Conservation (phyloP, 148 eudicot genomes). For the Suaeda aralocaspica region DNA sequence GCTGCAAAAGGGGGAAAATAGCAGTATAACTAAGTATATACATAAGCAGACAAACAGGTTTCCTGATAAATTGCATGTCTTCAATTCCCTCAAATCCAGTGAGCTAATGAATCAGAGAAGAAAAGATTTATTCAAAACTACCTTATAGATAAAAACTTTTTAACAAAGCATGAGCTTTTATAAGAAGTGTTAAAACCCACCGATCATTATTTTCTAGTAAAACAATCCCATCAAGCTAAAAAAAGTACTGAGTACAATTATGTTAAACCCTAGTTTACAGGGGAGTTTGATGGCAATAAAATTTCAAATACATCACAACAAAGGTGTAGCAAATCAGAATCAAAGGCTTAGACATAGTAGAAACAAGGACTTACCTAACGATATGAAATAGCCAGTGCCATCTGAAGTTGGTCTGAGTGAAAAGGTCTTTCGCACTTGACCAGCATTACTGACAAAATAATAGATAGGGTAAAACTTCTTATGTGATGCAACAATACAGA, state of each 20-base stretch:
- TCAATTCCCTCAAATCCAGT: neutral
- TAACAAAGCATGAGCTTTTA: neutral
- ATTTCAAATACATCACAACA: neutral
- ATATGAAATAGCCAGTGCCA: constrained; percentile 66
- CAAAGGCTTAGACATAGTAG: neutral
- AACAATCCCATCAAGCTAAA: neutral
- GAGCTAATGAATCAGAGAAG: neutral
- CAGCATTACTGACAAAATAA: constrained; percentile 59
- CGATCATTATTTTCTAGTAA: neutral
- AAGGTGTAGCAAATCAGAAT: neutral
- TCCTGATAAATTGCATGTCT: neutral
- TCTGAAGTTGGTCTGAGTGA: constrained; percentile 57
- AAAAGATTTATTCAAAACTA: too few relatives aligned
- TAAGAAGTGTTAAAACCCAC: neutral
- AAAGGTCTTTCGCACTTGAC: constrained; percentile 86
- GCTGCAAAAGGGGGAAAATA: constrained; percentile 37
- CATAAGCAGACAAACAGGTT: neutral
- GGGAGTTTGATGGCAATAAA: neutral
- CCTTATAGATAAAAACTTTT: neutral
- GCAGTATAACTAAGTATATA: neutral
- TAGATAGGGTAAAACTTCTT: constrained; percentile 4
- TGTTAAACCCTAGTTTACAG: too few relatives aligned
- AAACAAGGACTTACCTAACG: constrained; percentile 62
- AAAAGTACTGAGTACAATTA: too few relatives aligned
- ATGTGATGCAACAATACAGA: neutral